Evolutionary conservation across 306 rosid genomes (phyloP).

Genomic region (Cotoneaster glaucophyllus): DNA sequence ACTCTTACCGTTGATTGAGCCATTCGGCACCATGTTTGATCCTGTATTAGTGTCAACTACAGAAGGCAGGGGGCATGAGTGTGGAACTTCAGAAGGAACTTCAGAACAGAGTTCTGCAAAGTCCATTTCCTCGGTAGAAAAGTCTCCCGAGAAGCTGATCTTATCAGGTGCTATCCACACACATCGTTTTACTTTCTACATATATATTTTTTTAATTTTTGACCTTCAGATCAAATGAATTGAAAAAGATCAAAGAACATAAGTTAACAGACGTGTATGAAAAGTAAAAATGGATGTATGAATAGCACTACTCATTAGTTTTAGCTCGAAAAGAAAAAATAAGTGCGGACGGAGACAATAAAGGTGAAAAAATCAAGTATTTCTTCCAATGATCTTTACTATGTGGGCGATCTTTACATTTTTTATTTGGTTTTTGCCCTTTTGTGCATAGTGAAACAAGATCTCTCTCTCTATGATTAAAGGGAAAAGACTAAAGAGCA

Average conservation of each 20-base stretch:
- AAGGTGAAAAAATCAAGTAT: not conserved
- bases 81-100: constrained; percentile 50
- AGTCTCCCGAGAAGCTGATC: constrained; percentile 39
- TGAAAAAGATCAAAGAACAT: rapidly evolving
- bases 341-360: not conserved
- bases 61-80: constrained; percentile 38
- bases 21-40: constrained; percentile 19
- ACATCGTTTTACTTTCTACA: rapidly evolving
- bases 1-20: constrained; percentile 19
- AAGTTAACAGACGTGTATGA: no score
- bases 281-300: rapidly evolving
- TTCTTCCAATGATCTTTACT: not conserved
- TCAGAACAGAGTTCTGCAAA: constrained; percentile 35
- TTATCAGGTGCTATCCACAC: no score
- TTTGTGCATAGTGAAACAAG: not conserved
- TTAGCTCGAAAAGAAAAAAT: not conserved
- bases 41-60: constrained; percentile 19
- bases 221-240: rapidly evolving
- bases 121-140: constrained; percentile 34
- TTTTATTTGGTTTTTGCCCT: no score
- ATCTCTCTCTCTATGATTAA: not conserved
- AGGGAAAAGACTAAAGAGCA: not conserved
- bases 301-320: no score
- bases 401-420: no score
- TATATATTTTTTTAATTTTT: no score